Conservation (phyloP, 805 yeast genomes). For the Monosporozyma unispora region DNA sequence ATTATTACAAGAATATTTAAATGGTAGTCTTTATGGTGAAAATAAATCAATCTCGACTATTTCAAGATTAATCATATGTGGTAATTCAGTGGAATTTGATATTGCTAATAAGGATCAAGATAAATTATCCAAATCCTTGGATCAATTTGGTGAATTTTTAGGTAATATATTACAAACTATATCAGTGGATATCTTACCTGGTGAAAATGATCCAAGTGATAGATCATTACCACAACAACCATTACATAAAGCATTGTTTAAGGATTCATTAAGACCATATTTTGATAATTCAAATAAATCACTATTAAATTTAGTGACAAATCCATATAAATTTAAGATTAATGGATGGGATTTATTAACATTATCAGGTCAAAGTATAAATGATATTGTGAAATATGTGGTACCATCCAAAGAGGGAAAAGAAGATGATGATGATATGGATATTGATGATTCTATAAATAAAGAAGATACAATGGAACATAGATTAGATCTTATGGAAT, state of each 20-base stretch:
- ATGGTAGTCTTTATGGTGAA: constrained; percentile 53
- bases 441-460: neutral
- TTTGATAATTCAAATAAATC: constrained; percentile 34
- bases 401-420: constrained; percentile 30
- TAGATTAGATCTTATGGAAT: constrained; percentile 50
- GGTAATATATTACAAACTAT: constrained; percentile 47
- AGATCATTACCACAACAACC: constrained; percentile 83
- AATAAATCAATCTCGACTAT: constrained; percentile 29
- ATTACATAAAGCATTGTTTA: constrained; percentile 68
- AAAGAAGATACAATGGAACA: constrained; percentile 17
- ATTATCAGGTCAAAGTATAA: constrained; percentile 76
- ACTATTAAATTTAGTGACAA: constrained; percentile 40
- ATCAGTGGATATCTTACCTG: constrained; percentile 78
- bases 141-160: constrained; percentile 49
- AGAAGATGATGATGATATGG: constrained; percentile 11
- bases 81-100: constrained; percentile 46
- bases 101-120: constrained; percentile 38
- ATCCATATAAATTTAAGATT: constrained; percentile 65
- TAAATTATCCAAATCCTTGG: constrained; percentile 45
- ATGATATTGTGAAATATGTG: constrained; percentile 65
- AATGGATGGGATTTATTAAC: constrained; percentile 54
- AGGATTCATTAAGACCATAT: constrained; percentile 33
- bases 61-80: constrained; percentile 57
- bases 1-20: constrained; percentile 56
- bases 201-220: constrained; percentile 78